These are phyloP conservation scores for Eucalyptus cloeziana DNA, from an alignment of 345 rosid species.

Conservation along the genomic window DNA sequence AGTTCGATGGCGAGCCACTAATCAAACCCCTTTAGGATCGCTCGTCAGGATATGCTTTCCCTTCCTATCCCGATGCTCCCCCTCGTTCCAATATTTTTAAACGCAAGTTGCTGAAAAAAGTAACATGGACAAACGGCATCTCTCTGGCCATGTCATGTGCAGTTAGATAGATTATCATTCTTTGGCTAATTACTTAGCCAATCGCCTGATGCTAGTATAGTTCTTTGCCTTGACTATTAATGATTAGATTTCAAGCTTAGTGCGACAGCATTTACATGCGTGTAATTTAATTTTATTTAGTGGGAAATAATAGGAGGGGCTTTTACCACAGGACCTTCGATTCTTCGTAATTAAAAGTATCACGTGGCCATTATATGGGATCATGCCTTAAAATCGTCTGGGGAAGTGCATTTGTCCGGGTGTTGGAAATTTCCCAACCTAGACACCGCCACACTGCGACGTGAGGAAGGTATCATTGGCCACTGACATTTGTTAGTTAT, in stretches of 20 bases:
- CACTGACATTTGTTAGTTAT: not conserved
- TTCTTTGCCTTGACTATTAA: not conserved
- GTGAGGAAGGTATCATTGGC: not conserved
- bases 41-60: not conserved
- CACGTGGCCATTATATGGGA: not conserved
- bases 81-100: not conserved
- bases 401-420: accelerated
- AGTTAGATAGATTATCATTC: not conserved
- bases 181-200: not conserved
- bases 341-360: not conserved
- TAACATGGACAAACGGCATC: not conserved
- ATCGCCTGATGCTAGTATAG: not conserved
- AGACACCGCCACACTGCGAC: not conserved
- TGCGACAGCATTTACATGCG: not conserved
- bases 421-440: not conserved
- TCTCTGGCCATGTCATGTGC: not conserved
- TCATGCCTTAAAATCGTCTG: accelerated
- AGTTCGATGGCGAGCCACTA: not conserved
- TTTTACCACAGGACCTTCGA: not conserved
- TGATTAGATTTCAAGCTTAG: not conserved
- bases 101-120: not conserved
- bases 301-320: not conserved
- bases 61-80: not conserved
- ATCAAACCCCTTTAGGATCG: not conserved
- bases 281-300: not conserved